phyloP scores from a whole-genome alignment of 176 grass and related monocot species.

The Cenchrus purpureus region DNA sequence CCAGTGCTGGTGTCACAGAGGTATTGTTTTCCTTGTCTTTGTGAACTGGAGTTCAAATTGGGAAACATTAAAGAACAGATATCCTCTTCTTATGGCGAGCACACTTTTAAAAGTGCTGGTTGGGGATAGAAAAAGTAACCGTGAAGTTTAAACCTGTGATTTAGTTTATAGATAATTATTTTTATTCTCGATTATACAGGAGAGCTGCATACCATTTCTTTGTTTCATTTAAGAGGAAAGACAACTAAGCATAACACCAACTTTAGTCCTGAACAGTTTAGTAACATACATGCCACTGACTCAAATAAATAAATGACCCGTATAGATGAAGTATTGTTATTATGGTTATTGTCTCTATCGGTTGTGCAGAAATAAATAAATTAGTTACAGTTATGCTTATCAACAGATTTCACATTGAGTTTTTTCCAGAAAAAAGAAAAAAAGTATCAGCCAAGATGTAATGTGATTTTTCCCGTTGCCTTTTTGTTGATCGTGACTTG shows the following conservation, averaged over 20 bases:
- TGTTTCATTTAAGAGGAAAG: background rate
- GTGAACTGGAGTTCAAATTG: background rate
- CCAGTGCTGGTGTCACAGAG: conserved; percentile 78
- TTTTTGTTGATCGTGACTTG: background rate
- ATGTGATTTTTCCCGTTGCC: background rate
- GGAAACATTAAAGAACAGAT: background rate
- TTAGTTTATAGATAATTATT: background rate
- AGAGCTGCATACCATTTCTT: background rate
- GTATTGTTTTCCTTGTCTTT: conserved; percentile 38
- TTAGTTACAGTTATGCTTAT: background rate
- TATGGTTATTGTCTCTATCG: background rate
- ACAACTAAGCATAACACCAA: background rate
- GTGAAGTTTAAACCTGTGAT: conserved; percentile 10
- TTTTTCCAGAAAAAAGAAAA: background rate
- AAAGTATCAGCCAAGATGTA: background rate
- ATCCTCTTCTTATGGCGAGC: background rate
- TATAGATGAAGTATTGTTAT: background rate
- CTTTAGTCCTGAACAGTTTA: background rate
- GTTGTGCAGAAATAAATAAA: background rate
- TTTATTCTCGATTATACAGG: background rate
- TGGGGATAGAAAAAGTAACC: background rate
- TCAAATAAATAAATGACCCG: background rate
- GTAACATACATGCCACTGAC: background rate
- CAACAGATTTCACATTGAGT: background rate
- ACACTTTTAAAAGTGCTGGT: background rate